Evolutionary conservation across 129 eudicot species (phyloP), one percentile per base, ranked within the genome.

Genomic region (Artemisia annua): DNA sequence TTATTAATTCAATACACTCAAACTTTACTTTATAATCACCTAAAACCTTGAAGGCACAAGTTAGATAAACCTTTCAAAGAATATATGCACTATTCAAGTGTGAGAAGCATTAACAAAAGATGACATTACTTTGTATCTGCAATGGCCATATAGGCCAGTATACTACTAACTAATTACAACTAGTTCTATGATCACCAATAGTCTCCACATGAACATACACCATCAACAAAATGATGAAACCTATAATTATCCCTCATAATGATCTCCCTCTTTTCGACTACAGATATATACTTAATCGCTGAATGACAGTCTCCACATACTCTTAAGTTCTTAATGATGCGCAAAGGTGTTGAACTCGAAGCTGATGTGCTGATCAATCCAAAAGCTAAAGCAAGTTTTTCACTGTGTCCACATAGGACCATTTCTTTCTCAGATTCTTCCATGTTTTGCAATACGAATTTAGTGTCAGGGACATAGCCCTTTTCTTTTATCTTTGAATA

Each of bases 181-280:
- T 59, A 24, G 39, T 59, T 22, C n/a, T 59, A 24, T 73, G 67
- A 72, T 75, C 46, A 83, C 87, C 87, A 83, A 75, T 79, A 83
- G 50, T 83, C 87, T 14, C 80, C 70, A 71, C 87, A 83, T 13
- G 87, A 79, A 55, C 87, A 84, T n/a, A 44, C 77, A 71, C 88
- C 88, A 67, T 67, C 70, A 44, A 74, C 78, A 72, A 84, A 80
- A 48, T 80, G 87, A 52, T 84, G 87, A 71, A 80, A 84, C 65
- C 87, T 76, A 16, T 76, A 70, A 43, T 68, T 72, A 76, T 84
- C 87, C 51, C 87, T 76, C 79, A 84, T 72, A 4, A 77, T 63
- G 8, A 84, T 76, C 70, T 80, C 73, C 77, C 87, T 76, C 3
- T 66, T 70, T 49, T 71, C 76, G 14, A 80, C 50, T 32, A 44